Evolutionary conservation across 352 stramenopile genomes (phyloP).

Genomic region (Globisporangium takayamanum): DNA sequence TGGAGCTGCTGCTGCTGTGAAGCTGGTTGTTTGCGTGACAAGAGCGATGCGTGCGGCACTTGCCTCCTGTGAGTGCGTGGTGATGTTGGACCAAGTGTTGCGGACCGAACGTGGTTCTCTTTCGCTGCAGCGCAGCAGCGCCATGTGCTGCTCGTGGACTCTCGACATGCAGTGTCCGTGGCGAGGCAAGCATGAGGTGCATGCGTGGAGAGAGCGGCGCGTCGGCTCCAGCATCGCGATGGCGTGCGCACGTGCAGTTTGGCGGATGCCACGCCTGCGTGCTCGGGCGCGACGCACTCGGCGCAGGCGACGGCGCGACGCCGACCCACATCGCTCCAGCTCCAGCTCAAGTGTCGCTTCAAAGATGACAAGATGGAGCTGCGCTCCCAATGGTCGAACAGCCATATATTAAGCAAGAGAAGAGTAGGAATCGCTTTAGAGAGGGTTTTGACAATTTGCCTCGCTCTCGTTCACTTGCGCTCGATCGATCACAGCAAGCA

Average conservation of each 20-base stretch:
- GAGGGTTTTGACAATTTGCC: background rate
- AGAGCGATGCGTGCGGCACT: background rate
- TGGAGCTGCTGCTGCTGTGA: background rate
- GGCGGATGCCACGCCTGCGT: slow-evolving; percentile 31
- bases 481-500: background rate
- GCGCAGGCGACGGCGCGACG: slow-evolving; percentile 36
- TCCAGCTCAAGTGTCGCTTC: background rate
- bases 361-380: background rate
- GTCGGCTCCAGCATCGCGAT: slow-evolving; percentile 10
- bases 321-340: slow-evolving; percentile 55
- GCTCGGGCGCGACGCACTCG: slow-evolving; percentile 28
- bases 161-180: background rate
- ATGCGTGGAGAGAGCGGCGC: slow-evolving; percentile 2
- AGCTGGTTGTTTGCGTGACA: background rate
- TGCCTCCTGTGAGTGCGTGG: background rate
- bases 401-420: too few relatives aligned
- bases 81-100: background rate
- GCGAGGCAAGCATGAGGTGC: background rate
- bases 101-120: background rate
- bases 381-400: background rate
- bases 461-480: background rate
- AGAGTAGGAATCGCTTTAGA: background rate
- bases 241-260: slow-evolving; percentile 30
- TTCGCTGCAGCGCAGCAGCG: background rate
- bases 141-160: background rate